Base-by-base conservation (phyloP, 345 rosid species). In the Euclidium syriacum region DNA sequence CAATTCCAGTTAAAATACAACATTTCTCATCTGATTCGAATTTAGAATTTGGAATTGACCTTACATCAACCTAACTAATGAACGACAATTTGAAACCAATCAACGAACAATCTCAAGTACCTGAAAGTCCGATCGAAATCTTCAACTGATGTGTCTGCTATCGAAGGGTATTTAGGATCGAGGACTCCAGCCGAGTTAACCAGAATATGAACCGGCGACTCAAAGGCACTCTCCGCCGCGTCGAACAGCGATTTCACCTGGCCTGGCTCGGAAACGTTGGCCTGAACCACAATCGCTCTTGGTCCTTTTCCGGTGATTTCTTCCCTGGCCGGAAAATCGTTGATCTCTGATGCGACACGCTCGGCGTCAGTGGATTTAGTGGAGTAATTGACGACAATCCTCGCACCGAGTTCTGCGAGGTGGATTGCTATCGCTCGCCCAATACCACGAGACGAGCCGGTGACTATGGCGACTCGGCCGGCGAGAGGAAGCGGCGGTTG, bases 321-420 rank as follows among this genome's bases (percentile, higher is more conserved):
- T 7, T 8, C 20, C 35, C 14, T 48, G 41, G 16, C 52, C 15
- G 79, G 75, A 8, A 68, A 10, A 8, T 71, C 20, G 29, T 77
- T 80, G 47, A 83, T 76, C 64, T 81, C 74, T 0, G 82, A 26
- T n/a, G 46, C 73, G 7, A 83, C 8, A 43, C 42, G 52, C 58
- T 79, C 85, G 2, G 85, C 86, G 26, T 70, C 71, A 20, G 56
- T 60, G 10, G 86, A 79, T 43, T 42, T 76, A 12, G 84, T 80
- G 15, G 80, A 64, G 59, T 83, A 83, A 32, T 77, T 79, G 68
- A 81, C 6, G 15, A 64, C 81, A 11, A 83, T 68, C 60, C 51
- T 67, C 3, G 85, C 88, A n/a, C 85, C 83, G 3, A 81, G 91
- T 36, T 78, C 76, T 41, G 66, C 75, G 35, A 85, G 83, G 65